Conservation (phyloP, 129 eudicot genomes). For the Smallanthus sonchifolius region DNA sequence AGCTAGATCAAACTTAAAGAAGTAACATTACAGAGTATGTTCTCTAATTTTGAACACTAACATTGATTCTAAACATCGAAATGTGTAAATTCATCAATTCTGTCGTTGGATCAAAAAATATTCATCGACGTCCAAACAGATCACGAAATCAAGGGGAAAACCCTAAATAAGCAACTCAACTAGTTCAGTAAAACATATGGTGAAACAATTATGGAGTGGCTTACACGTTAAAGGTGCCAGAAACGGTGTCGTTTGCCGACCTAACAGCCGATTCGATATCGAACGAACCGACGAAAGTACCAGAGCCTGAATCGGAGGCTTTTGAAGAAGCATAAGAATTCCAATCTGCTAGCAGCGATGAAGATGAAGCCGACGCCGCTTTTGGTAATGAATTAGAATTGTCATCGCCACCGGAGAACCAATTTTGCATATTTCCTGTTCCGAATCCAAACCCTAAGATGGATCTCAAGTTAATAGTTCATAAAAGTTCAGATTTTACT, state of each 20-base stretch:
- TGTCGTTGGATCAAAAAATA: not conserved
- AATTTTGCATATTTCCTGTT: constrained; percentile 44
- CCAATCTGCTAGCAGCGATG: constrained; percentile 70
- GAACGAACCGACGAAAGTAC: constrained; percentile 39
- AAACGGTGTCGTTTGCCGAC: constrained; percentile 84
- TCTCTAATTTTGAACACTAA: not conserved
- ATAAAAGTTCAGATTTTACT: too few relatives aligned
- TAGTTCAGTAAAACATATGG: not conserved
- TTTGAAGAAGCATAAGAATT: constrained; percentile 58
- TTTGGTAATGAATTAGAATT: constrained; percentile 22
- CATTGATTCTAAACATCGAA: not conserved
- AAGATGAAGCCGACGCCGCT: constrained; percentile 31
- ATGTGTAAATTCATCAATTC: not conserved
- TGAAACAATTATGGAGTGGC: not conserved
- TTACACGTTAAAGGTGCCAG: constrained; percentile 82
- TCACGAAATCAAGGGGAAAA: not conserved
- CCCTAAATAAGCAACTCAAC: constrained; percentile 6
- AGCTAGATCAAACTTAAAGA: constrained; percentile 9
- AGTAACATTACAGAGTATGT: not conserved
- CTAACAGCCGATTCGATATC: constrained; percentile 82
- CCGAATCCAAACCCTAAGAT: not conserved
- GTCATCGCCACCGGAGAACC: constrained; percentile 46
- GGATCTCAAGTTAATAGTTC: too few relatives aligned
- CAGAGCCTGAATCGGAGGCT: constrained; percentile 34
- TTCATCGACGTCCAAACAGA: constrained; percentile 10